Evolutionary conservation across 306 rosid genomes (phyloP).

Genomic region (Prunus padus): DNA sequence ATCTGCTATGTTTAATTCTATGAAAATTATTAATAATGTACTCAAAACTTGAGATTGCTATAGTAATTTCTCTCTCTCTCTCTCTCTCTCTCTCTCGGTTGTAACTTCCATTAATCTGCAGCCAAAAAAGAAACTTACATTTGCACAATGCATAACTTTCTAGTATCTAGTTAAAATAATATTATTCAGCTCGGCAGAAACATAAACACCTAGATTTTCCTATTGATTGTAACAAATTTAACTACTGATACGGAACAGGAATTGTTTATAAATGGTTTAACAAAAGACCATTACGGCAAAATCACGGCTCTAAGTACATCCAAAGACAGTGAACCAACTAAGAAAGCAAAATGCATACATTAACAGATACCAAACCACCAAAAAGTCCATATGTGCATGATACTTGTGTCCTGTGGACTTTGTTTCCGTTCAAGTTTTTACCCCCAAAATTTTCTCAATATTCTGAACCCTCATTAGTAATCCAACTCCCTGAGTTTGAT

Average conservation of each 20-base stretch:
- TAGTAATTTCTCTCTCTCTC: no score
- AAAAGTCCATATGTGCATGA: not conserved
- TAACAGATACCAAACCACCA: not conserved
- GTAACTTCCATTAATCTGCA: no score
- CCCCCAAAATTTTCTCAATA: not conserved
- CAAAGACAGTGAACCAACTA: not conserved
- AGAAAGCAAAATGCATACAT: not conserved
- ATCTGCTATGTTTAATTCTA: no score
- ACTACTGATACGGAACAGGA: not conserved
- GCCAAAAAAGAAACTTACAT: no score
- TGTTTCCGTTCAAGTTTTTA: not conserved
- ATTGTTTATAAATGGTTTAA: not conserved
- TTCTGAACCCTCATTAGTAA: constrained; percentile 11
- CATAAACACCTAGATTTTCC: not conserved
- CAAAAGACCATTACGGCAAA: not conserved
- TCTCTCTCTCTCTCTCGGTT: no score
- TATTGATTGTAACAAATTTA: not conserved
- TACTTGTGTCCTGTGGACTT: not conserved
- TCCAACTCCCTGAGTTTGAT: not conserved
- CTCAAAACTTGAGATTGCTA: no score
- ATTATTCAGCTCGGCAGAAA: not conserved
- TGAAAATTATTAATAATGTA: no score
- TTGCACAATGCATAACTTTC: no score
- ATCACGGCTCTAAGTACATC: not conserved
- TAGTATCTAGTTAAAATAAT: no score